These are phyloP conservation scores for Penicillium angulare DNA, from an alignment of 495 filamentous ascomycete genomes.

Conservation along the genomic window DNA sequence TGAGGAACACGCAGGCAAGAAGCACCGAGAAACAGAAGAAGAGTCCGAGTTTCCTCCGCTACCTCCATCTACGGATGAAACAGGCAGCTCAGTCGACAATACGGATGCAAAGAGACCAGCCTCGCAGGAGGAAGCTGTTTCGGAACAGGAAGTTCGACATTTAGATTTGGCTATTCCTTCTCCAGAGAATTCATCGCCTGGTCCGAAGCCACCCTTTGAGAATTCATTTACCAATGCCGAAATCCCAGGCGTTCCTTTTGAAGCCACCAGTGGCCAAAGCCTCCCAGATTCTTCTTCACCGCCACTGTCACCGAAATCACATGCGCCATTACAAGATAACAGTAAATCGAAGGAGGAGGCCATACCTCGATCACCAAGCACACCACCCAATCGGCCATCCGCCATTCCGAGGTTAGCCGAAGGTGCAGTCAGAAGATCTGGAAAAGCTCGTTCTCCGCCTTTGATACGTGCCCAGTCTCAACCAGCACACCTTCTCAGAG, in stretches of 20 bases:
- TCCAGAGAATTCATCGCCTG: constrained; percentile 19
- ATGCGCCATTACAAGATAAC: neutral
- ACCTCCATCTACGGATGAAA: constrained; percentile 8
- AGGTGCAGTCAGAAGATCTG: constrained; percentile 35
- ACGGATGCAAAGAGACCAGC: constrained; percentile 8
- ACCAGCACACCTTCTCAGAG: constrained; percentile 47
- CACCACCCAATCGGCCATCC: constrained; percentile 36
- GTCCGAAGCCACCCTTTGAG: constrained; percentile 5
- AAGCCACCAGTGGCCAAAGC: constrained; percentile 6
- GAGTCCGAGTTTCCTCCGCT: constrained; percentile 14
- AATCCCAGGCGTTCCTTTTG: constrained; percentile 8
- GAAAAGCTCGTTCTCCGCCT: constrained; percentile 57
- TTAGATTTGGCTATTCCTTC: constrained; percentile 68
- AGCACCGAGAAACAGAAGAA: constrained; percentile 25
- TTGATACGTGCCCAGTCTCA: constrained; percentile 71
- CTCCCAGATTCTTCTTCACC: constrained; percentile 7
- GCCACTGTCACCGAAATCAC: neutral
- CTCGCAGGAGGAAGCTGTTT: constrained; percentile 25
- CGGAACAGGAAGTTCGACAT: constrained; percentile 59
- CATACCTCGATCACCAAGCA: constrained; percentile 10
- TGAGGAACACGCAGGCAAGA: constrained; percentile 57
- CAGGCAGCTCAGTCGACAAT: constrained; percentile 10
- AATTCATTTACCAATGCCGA: constrained; percentile 5
- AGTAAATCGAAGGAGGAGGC: constrained; percentile 1
- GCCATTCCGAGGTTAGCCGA: constrained; percentile 53